Evolutionary conservation across 495 filamentous ascomycete species (phyloP), one percentile per base, ranked within the genome.

Genomic region (Jackrogersella multiformis): DNA sequence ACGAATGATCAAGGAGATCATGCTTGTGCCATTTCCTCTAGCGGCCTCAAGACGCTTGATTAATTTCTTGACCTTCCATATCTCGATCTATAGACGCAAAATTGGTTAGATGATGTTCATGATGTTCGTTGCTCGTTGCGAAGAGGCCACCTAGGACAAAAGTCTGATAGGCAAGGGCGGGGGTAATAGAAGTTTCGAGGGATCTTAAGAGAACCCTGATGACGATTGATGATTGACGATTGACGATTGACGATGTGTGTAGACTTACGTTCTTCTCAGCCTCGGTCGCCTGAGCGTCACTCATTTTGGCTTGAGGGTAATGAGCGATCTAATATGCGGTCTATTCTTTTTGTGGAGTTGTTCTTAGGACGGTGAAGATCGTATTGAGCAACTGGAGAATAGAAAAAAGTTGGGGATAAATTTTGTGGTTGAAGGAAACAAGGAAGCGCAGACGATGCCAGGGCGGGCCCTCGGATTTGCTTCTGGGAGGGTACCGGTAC

Each of bases 1-100:
- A 94, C 92, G 95, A 72, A 99, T 99, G 70, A 99, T 98, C 70
- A 99, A 87, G 32, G 94, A 97, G 77, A 99, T 99, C 95, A 97
- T 97, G 78, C 89, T 92, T 61, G 94, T 97, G 81, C 94, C 94
- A 84, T 97, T 97, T 77, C 94, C 94, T 70, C 93, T 82, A 45
- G 93, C 93, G 56, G 91, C 89, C 78, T 97, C 94, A 70, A 97
- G 90, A 56, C 94, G 89, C 82, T 97, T 97, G 80, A 97, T 95
- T 69, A 97, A 82, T 82, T 99, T 98, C 86, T 99, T 99, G 64
- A 99, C 86, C 81, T 89, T 89, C 86, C 86, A 89, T 80, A 88
- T 92, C 85, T 92, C 89, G 72, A 89, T 89, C 81, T 84, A 66
- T 60, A 26, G 32, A 18, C 26, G 56, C 44, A 15, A 26, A 18